Base-by-base conservation (phyloP, 257 asterid species). In the Fraxinus quadrangulata region DNA sequence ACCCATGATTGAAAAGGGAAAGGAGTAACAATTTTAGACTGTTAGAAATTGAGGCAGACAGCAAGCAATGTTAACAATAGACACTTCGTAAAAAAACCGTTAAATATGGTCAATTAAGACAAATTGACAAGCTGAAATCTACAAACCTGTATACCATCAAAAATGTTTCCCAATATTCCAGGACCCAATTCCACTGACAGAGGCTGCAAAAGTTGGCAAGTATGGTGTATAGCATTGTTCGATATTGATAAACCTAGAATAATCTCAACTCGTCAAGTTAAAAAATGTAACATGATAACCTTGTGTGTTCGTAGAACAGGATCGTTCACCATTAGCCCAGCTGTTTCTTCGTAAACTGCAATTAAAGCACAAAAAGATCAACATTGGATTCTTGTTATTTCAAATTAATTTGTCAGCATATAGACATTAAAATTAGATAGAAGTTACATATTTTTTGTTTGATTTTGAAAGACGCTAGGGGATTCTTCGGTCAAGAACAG, bases 101-200 rank as follows among this genome's bases (percentile, higher is more conserved):
- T 61, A 61, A 17, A 21, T 61, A 5, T n/a, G 14, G 16, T 24
- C 26, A 63, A 24, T 11, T 24, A 1, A 63, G 6, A 63, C 69
- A 24, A 14, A 24, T 2, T 54, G 14, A 26, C 69, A 24, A 24
- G 69, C 30, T 23, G 65, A 26, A 69, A 67, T 54, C 37, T 24
- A 67, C 78, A 30, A 45, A 91, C 96, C 96, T 91, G 96, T 54
- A 91, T 91, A 71, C 96, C 96, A 67, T 91, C 96, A 75, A 91
- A 91, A 71, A 91, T 91, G 74, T 91, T 91, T 31, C 96, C 96
- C 80, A 91, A 78, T 74, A 91, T 91, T 80, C 96, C 96, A 84
- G 96, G 96, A 63, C 96, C 96, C 85, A 91, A 71, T 81, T 91
- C 96, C 54, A 91, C 96, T 67, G 96, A 91, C 34, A 91, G 70